phyloP scores from a whole-genome alignment of 179 eudicot genomes.

The Camellia oleifera region DNA sequence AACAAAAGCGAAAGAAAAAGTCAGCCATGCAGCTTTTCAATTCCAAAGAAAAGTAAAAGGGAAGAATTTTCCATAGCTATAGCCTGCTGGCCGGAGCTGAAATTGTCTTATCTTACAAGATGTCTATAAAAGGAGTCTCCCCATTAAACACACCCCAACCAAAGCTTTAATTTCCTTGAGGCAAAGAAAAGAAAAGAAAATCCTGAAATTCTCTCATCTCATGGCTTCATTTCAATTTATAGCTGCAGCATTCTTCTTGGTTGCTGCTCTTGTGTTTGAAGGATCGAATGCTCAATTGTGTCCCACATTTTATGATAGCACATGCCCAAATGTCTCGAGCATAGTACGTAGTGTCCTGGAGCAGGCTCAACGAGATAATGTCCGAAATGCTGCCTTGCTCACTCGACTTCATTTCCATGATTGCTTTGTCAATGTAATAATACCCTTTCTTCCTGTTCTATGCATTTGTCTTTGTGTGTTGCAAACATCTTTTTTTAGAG shows the following conservation, averaged over 20 bases:
- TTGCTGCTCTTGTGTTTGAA: not conserved
- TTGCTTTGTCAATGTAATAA: conserved; percentile 21
- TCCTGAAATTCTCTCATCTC: too few relatives aligned
- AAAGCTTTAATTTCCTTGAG: too few relatives aligned
- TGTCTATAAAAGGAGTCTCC: not conserved
- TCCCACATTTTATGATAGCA: conserved; percentile 11
- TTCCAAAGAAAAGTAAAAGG: too few relatives aligned
- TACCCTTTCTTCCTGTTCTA: not conserved
- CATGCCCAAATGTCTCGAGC: conserved; percentile 16
- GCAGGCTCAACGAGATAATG: conserved; percentile 2
- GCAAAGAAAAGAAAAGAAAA: too few relatives aligned
- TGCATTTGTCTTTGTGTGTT: not conserved
- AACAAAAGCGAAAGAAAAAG: too few relatives aligned
- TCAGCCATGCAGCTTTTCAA: too few relatives aligned
- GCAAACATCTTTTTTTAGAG: too few relatives aligned
- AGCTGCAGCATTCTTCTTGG: conserved; percentile 10
- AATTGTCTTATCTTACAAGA: too few relatives aligned
- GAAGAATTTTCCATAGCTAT: too few relatives aligned
- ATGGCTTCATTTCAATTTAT: conserved; percentile 9
- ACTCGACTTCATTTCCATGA: conserved; percentile 22
- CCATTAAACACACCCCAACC: not conserved
- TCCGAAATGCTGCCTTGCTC: conserved; percentile 18
- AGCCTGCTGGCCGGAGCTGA: too few relatives aligned
- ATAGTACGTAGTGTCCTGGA: not conserved
- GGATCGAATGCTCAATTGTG: conserved; percentile 18